Conservation (phyloP, 768 basidiomycete genomes). For the Pleurotus djamor region DNA sequence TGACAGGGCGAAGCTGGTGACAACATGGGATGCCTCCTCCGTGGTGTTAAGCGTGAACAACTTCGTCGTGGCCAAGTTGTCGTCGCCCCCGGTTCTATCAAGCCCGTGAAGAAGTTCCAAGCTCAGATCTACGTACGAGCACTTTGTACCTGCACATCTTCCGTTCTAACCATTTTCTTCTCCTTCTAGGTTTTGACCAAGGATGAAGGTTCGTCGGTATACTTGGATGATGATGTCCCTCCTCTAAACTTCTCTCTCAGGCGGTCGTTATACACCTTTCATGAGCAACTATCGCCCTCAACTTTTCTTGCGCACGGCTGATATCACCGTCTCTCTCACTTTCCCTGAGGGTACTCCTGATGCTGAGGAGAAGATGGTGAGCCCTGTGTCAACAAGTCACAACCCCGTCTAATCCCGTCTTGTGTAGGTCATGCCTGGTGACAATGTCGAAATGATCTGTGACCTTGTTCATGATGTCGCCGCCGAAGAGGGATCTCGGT, state of each 20-base stretch:
- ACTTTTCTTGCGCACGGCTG: constrained; percentile 93
- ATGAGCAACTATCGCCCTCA: constrained; percentile 94
- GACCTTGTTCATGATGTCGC: constrained; percentile 83
- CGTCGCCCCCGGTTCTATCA: constrained; percentile 85
- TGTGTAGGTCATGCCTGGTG: constrained; percentile 89
- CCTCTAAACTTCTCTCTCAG: constrained; percentile 21
- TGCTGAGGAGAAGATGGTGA: constrained; percentile 84
- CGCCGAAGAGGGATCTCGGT: constrained; percentile 84
- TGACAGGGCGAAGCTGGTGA: constrained; percentile 92
- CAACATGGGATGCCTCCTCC: constrained; percentile 97
- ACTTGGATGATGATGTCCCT: background rate
- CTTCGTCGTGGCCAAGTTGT: constrained; percentile 92
- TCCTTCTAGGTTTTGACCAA: constrained; percentile 70
- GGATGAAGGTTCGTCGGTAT: constrained; percentile 59
- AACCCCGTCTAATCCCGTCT: background rate
- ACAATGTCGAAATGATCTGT: constrained; percentile 93
- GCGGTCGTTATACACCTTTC: constrained; percentile 90
- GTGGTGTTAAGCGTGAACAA: constrained; percentile 97
- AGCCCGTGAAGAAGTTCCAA: constrained; percentile 91
- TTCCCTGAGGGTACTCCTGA: constrained; percentile 87
- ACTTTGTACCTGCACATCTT: background rate
- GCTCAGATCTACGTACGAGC: constrained; percentile 82
- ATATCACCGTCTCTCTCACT: constrained; percentile 80
- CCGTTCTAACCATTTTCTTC: background rate
- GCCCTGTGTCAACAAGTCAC: constrained; percentile 11